phyloP scores from a whole-genome alignment of 768 basidiomycete species.

The Collybia sp. region DNA sequence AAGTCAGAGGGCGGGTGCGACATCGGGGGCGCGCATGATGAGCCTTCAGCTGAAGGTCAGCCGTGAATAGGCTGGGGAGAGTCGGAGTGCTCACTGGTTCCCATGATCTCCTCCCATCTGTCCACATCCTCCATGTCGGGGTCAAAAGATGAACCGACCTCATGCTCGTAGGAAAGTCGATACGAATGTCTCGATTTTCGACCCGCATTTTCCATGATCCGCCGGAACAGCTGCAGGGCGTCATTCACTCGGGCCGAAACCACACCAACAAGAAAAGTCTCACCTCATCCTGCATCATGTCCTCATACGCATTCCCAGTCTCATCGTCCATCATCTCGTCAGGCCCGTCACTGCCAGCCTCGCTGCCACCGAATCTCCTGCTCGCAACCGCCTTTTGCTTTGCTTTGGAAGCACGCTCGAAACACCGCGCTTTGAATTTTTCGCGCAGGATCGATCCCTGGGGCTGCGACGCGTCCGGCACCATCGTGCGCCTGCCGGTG shows the following conservation, averaged over 20 bases:
- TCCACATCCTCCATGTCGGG: slow-evolving; percentile 62
- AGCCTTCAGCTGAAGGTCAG: not conserved
- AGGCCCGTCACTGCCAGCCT: slow-evolving; percentile 45
- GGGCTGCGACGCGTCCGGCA: slow-evolving; percentile 30
- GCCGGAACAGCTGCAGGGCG: slow-evolving; percentile 50
- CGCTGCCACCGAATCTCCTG: slow-evolving; percentile 25
- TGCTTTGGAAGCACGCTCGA: slow-evolving; percentile 56
- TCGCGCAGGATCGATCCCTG: slow-evolving; percentile 55
- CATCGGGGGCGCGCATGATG: not conserved
- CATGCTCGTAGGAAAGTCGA: slow-evolving; percentile 56
- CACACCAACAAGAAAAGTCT: slow-evolving; percentile 9
- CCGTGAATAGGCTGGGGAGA: not conserved
- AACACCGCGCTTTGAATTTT: slow-evolving; percentile 55
- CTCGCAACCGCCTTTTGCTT: slow-evolving; percentile 43
- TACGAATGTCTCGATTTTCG: slow-evolving; percentile 48
- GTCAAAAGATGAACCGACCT: slow-evolving; percentile 76
- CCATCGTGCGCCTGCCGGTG: slow-evolving; percentile 5
- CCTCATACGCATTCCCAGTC: slow-evolving; percentile 57
- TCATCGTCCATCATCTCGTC: slow-evolving; percentile 33
- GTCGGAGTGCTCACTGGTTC: slow-evolving; percentile 12
- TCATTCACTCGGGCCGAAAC: slow-evolving; percentile 1
- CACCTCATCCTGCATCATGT: slow-evolving; percentile 61
- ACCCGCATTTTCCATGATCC: slow-evolving; percentile 55
- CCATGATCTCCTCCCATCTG: slow-evolving; percentile 57
- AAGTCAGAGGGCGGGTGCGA: slow-evolving; percentile 3